Conservation (phyloP, 1,284 basidiomycete species). For the Polyporus tsugae region DNA sequence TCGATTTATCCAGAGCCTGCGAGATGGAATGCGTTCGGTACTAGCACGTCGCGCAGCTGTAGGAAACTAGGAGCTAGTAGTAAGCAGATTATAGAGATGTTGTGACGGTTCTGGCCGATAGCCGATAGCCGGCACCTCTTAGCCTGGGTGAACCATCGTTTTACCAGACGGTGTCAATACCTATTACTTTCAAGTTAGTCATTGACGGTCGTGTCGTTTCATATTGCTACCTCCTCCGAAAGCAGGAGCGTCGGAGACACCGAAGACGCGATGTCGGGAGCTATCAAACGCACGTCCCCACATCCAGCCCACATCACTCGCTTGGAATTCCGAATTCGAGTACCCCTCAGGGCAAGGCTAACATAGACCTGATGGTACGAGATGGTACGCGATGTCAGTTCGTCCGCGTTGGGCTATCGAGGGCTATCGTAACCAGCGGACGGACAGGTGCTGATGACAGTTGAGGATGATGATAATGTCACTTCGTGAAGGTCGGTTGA, state of each 20-base stretch:
- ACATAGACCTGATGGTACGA: not conserved
- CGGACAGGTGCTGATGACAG: not conserved
- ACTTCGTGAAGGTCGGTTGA: no score
- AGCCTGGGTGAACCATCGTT: not conserved
- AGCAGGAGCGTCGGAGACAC: not conserved
- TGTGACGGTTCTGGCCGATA: no score
- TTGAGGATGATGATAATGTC: no score
- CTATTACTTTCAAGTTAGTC: not conserved
- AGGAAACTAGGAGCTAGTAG: no score
- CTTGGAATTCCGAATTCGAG: not conserved
- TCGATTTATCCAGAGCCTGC: no score
- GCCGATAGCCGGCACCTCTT: not conserved
- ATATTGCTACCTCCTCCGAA: not conserved
- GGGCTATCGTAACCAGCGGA: not conserved
- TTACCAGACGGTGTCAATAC: not conserved
- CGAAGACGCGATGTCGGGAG: not conserved
- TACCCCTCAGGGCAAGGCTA: not conserved
- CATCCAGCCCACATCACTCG: not conserved
- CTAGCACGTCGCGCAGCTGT: no score
- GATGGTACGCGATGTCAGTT: slow-evolving; percentile 3
- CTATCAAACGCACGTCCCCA: not conserved
- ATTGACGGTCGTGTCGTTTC: not conserved
- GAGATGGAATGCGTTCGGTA: no score
- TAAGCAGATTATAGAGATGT: no score
- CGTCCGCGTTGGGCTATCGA: not conserved